A percentile compares a stretch with the other conserved stretches of the same genome.
Evolutionary conservation across 2,329 filamentous ascomycete genomes (phyloP).

Genomic region (Fusarium equiseti): DNA sequence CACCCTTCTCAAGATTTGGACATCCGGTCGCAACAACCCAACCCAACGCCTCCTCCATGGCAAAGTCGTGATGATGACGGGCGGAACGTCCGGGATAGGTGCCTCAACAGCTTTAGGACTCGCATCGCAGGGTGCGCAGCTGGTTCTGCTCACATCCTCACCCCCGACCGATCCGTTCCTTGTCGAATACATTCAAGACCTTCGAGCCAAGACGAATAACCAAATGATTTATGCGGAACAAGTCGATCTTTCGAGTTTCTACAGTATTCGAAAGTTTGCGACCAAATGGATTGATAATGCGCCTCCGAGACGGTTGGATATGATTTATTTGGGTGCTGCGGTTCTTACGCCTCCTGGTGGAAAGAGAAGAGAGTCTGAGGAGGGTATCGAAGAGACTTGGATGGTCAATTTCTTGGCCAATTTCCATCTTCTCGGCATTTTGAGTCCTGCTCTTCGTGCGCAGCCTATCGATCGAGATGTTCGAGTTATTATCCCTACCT

Average conservation of each 20-base stretch:
- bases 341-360: conserved; percentile 78
- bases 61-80: conserved; percentile 93
- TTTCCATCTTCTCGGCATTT: conserved; percentile 91
- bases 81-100: conserved; percentile 93
- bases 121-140: conserved; percentile 85
- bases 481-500: conserved; percentile 86
- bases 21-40: conserved; percentile 78
- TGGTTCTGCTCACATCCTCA: conserved; percentile 89
- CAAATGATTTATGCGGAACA: conserved; percentile 95
- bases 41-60: conserved; percentile 90
- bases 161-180: conserved; percentile 87
- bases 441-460: conserved; percentile 88
- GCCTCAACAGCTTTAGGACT: conserved; percentile 80
- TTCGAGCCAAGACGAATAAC: conserved; percentile 82
- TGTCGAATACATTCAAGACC: conserved; percentile 90
- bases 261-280: conserved; percentile 91
- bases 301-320: conserved; percentile 88
- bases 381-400: conserved; percentile 91
- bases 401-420: conserved; percentile 96
- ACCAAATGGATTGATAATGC: conserved; percentile 98
- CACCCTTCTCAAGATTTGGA: conserved; percentile 76
- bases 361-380: conserved; percentile 71
- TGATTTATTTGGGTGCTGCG: conserved; percentile 88
- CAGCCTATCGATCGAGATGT: conserved; percentile 96
- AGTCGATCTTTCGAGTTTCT: conserved; percentile 88